Evolutionary conservation across 2,329 filamentous ascomycete genomes (phyloP).

Genomic region (Penicillium vulpinum): DNA sequence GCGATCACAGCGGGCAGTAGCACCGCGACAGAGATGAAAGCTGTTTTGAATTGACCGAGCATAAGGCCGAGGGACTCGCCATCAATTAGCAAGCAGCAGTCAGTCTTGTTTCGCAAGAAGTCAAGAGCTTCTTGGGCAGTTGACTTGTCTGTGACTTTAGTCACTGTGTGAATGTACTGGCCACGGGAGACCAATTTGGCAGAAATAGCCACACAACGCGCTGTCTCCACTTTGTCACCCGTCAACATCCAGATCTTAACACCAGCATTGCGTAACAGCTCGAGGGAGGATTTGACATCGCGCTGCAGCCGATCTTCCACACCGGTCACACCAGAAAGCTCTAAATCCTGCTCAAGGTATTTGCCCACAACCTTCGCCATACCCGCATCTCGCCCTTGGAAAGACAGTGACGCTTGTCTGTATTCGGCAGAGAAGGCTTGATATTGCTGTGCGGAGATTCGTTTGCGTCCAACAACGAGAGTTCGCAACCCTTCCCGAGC

Average conservation of each 20-base stretch:
- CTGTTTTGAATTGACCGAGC: slow-evolving; percentile 74
- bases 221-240: slow-evolving; percentile 97
- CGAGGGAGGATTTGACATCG: slow-evolving; percentile 92
- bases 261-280: slow-evolving; percentile 91
- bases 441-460: slow-evolving; percentile 75
- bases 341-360: slow-evolving; percentile 82
- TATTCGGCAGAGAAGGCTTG: slow-evolving; percentile 74
- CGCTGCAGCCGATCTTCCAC: slow-evolving; percentile 96
- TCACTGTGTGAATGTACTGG: slow-evolving; percentile 93
- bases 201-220: slow-evolving; percentile 90
- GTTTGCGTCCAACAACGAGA: slow-evolving; percentile 90
- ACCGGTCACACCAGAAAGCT: slow-evolving; percentile 93
- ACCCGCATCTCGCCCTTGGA: slow-evolving; percentile 75
- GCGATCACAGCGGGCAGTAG: slow-evolving; percentile 88
- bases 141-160: slow-evolving; percentile 79
- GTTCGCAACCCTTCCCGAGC: slow-evolving; percentile 92
- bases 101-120: slow-evolving; percentile 78
- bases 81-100: slow-evolving; percentile 90
- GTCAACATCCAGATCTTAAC: slow-evolving; percentile 99
- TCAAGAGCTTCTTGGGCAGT: slow-evolving; percentile 85
- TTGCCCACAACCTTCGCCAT: slow-evolving; percentile 79
- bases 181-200: slow-evolving; percentile 90
- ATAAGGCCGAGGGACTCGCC: slow-evolving; percentile 86
- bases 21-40: slow-evolving; percentile 88
- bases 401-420: slow-evolving; percentile 75